These are phyloP conservation scores for Entomophthora muscae DNA, from an alignment of 371 early-diverging fungal genomes.

Conservation along the genomic window DNA sequence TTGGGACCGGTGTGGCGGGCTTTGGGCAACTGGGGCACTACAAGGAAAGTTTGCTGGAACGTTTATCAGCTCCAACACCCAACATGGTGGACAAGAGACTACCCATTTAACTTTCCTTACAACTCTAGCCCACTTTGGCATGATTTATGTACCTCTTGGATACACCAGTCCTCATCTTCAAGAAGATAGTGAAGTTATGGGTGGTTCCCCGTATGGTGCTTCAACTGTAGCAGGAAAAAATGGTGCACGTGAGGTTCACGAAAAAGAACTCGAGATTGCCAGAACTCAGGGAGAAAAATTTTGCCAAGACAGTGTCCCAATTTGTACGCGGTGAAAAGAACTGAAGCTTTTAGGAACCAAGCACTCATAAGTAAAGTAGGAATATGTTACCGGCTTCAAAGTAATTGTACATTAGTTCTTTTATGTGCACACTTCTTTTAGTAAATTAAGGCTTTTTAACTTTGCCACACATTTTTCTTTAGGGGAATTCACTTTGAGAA, in stretches of 20 bases:
- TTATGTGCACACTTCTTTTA: too few species aligned
- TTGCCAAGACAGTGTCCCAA: slow-evolving; percentile 26
- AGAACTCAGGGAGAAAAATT: slow-evolving; percentile 36
- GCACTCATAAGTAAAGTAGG: too few species aligned
- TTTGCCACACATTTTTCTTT: too few species aligned
- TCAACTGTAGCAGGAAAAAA: slow-evolving; percentile 20
- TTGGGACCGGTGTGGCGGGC: slow-evolving; percentile 47
- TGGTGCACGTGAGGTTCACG: slow-evolving; percentile 40
- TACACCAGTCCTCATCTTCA: slow-evolving; percentile 26
- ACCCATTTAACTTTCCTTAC: slow-evolving; percentile 46
- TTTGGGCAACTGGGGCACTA: slow-evolving; percentile 47
- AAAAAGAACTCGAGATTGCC: slow-evolving; percentile 47
- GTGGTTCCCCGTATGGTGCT: slow-evolving; percentile 47
- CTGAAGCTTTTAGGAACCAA: too few species aligned
- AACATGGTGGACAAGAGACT: slow-evolving; percentile 66
- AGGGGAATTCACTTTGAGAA: too few species aligned
- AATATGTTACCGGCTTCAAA: too few species aligned
- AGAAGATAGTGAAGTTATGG: slow-evolving; percentile 31
- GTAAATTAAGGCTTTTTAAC: too few species aligned
- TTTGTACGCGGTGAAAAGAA: not conserved
- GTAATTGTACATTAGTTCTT: too few species aligned
- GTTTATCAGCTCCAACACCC: slow-evolving; percentile 52
- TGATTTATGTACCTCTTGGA: slow-evolving; percentile 60
- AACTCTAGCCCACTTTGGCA: slow-evolving; percentile 60
- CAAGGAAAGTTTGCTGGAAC: slow-evolving; percentile 51